A percentile compares a stretch with the other conserved stretches of the same genome.
Evolutionary conservation across 2,329 filamentous ascomycete species (phyloP).

Genomic region (Metarhizium guizhouense): DNA sequence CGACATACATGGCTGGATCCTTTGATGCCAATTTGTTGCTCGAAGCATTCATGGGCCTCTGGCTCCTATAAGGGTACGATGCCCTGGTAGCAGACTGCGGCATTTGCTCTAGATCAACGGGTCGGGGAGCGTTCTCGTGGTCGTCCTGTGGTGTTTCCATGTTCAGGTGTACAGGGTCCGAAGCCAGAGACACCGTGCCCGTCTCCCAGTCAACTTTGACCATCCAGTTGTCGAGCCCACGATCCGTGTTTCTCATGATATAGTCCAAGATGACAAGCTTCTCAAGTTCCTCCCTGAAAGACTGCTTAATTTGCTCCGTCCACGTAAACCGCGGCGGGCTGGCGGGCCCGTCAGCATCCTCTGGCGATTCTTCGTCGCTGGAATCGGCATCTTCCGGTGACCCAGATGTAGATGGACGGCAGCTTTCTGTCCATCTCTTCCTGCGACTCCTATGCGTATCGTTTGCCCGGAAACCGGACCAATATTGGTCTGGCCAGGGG

Average conservation of each 20-base stretch:
- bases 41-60: constrained; percentile 79
- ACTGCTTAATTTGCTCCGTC: constrained; percentile 82
- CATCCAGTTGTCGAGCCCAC: constrained; percentile 99
- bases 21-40: constrained; percentile 34
- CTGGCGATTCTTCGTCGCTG: constrained; percentile 46
- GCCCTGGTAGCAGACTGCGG: constrained; percentile 30
- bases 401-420: constrained; percentile 50
- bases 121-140: constrained; percentile 44
- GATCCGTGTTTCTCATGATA: constrained; percentile 97
- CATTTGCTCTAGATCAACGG: constrained; percentile 43
- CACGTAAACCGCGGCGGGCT: constrained; percentile 60
- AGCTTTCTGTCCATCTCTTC: constrained; percentile 72
- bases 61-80: constrained; percentile 62
- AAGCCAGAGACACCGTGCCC: constrained; percentile 75
- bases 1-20: constrained; percentile 61
- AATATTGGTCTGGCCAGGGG: constrained; percentile 90
- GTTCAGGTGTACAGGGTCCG: constrained; percentile 66
- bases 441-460: constrained; percentile 60
- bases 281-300: constrained; percentile 89
- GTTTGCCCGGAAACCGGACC: constrained; percentile 58
- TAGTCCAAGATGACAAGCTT: constrained; percentile 97
- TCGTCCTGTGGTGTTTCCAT: constrained; percentile 36
- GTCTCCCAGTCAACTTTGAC: constrained; percentile 86
- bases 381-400: constrained; percentile 55
- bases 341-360: constrained; percentile 39